These are phyloP conservation scores for Phytophthora pistaciae DNA, from an alignment of 352 stramenopile genomes.

Conservation along the genomic window DNA sequence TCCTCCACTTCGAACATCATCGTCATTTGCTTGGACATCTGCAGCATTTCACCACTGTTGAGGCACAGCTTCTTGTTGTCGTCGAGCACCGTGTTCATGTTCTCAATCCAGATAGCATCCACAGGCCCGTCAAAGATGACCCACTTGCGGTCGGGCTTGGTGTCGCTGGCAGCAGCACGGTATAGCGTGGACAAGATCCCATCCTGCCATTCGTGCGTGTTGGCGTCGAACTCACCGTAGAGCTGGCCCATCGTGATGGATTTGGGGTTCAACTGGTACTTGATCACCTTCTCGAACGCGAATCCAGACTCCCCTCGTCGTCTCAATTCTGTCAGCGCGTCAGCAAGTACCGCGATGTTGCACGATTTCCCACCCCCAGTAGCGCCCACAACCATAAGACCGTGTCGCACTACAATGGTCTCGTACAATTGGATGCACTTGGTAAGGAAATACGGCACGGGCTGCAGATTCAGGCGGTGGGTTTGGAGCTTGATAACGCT, in stretches of 20 bases:
- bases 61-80: constrained; percentile 97
- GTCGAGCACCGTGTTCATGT: constrained; percentile 97
- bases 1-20: constrained; percentile 99
- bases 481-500: constrained; percentile 92
- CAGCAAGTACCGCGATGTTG: constrained; percentile 92
- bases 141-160: constrained; percentile 94
- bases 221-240: constrained; percentile 95
- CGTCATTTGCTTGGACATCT: constrained; percentile 96
- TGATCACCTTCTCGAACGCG: constrained; percentile 90
- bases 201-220: constrained; percentile 97
- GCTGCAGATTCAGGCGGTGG: constrained; percentile 84
- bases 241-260: constrained; percentile 96
- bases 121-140: constrained; percentile 96
- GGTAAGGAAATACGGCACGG: constrained; percentile 92
- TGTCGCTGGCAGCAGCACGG: constrained; percentile 86
- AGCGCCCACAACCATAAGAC: constrained; percentile 96
- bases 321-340: constrained; percentile 91
- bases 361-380: constrained; percentile 92
- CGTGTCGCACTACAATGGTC: constrained; percentile 95
- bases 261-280: constrained; percentile 95
- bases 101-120: constrained; percentile 97
- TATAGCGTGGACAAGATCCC: constrained; percentile 96
- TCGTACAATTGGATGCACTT: constrained; percentile 97
- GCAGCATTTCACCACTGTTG: constrained; percentile 95
- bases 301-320: constrained; percentile 79